phyloP scores from a whole-genome alignment of 2,329 filamentous ascomycete genomes.

The Daldinia eschscholtzii region DNA sequence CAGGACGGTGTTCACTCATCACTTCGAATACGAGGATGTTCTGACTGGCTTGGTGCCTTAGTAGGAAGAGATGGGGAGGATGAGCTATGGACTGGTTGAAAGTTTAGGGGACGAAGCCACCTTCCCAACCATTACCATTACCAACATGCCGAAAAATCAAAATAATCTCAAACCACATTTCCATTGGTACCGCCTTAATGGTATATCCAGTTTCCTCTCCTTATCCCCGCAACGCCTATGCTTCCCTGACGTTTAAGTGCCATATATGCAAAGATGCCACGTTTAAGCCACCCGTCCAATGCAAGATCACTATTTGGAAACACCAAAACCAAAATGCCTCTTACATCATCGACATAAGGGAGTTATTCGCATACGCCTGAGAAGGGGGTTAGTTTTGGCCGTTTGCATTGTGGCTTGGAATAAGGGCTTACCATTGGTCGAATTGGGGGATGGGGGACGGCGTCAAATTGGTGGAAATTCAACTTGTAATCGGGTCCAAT shows the following conservation, averaged over 20 bases:
- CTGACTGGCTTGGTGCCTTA: slow-evolving; percentile 74
- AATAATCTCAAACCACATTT: slow-evolving; percentile 22
- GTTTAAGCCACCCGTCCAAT: slow-evolving; percentile 45
- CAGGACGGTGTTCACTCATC: slow-evolving; percentile 61
- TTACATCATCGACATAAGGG: slow-evolving; percentile 83
- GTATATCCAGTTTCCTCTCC: slow-evolving; percentile 42
- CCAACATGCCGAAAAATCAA: slow-evolving; percentile 3
- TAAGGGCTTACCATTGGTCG: slow-evolving; percentile 80
- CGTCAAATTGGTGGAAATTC: slow-evolving; percentile 92
- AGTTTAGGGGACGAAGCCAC: background rate
- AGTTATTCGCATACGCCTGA: slow-evolving; percentile 86
- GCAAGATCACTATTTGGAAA: slow-evolving; percentile 42
- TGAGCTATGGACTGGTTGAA: slow-evolving; percentile 64
- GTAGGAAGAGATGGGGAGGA: slow-evolving; percentile 63
- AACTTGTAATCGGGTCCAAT: slow-evolving; percentile 93
- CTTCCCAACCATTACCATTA: background rate
- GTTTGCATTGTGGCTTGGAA: slow-evolving; percentile 8
- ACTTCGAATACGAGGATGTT: slow-evolving; percentile 68
- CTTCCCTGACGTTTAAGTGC: slow-evolving; percentile 48
- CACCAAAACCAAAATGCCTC: slow-evolving; percentile 38
- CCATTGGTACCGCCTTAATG: slow-evolving; percentile 40
- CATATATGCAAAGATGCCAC: slow-evolving; percentile 52
- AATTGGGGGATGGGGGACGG: slow-evolving; percentile 95
- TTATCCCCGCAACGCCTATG: slow-evolving; percentile 52
- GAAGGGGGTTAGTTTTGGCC: slow-evolving; percentile 47